Evolutionary conservation across 2,329 filamentous ascomycete genomes (phyloP), one percentile per base, ranked within the genome.

Genomic region (Ophiostoma montium): DNA sequence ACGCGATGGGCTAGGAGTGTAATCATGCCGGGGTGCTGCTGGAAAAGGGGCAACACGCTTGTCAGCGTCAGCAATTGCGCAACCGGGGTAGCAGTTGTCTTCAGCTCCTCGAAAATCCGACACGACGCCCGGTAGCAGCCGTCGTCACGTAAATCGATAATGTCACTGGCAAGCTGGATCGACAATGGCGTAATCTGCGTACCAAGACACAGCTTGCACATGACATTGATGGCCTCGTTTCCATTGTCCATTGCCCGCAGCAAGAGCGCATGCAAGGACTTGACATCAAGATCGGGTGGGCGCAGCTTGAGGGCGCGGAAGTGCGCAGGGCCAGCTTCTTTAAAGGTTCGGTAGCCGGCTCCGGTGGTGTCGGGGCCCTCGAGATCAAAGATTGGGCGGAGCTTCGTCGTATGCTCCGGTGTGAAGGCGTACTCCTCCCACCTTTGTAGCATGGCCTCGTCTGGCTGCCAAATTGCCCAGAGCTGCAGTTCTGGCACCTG

Each of bases 291-390:
- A 16, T 57, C 53, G 5, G 43, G 39, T 13, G 50, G 51, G 5
- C 48, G 35, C 19, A 56, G 23, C 2, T 21, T 23, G 5, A 57
- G 23, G 4, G 46, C 43, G n/a, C 46, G 31, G 32, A 55, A 57
- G 46, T 52, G 56, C 11, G 46, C 49, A 7, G 54, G 47, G 3
- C 44, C 38, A 21, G 54, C 55, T 1, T 55, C 47, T 19, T 56
- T 59, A 16, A 57, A 49, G 0, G 54, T 52, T 1, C 41, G 6
- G 11, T 33, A 39, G 10, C 51, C 54, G 2, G 35, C 12, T 2
- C 38, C 42, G 2, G 54, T 56, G 1, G 45, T 51, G 42, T 59
- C 57, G 7, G 57, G 57, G 1, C 56, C 56, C 32, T 59, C 57
- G 15, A 59, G 54, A 12, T 50, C 48, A n/a, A 58, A 54, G 9